Base-by-base conservation (phyloP, 2,329 filamentous ascomycete genomes). In the Diaporthe australafricana region DNA sequence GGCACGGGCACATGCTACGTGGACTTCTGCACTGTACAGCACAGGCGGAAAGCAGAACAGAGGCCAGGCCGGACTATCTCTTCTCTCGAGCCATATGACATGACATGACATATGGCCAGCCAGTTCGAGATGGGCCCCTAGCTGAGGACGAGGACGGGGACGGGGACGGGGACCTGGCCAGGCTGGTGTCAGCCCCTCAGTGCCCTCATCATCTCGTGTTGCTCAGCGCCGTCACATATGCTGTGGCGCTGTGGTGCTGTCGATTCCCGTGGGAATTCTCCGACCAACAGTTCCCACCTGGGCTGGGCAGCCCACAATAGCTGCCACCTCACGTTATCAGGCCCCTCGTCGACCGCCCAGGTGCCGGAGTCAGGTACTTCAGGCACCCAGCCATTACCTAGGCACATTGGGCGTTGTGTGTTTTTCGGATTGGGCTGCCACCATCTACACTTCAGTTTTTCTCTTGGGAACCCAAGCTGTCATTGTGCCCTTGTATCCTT, bases 211-310 rank as follows among this genome's bases (percentile, higher is more conserved):
- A 55, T 68, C 38, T 68, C 65, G 50, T 42, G 65, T 57, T 57
- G 30, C 53, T 27, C 52, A 22, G 30, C 65, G 32, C 11, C 48
- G 53, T 32, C 50, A 30, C 22, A 30, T 27, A 27, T 38, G 32
- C 25, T 22, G 50, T 42, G 22, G 40, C n/a, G 45, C n/a, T n/a
- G 62, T 66, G 35, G 12, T 68, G 38, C 25, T 55, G 50, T 56
- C 38, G 38, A 35, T 42, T 57, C n/a, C 52, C 52, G 30, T 40
- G 22, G 22, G 2, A 56, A 66, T 27, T 30, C 25, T 63, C 69
- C 69, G 69, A 53, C 69, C 60, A 60, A 53, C 42, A 52, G 60
- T 53, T 66, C 42, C 50, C 55, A 60, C 55, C 16, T 14, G n/a
- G 55, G 32, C n/a, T n/a, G n/a, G n/a, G n/a, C n/a, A 27, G n/a